phyloP scores from a whole-genome alignment of 495 filamentous ascomycete genomes.

The Friedmanniomyces endolithicus region DNA sequence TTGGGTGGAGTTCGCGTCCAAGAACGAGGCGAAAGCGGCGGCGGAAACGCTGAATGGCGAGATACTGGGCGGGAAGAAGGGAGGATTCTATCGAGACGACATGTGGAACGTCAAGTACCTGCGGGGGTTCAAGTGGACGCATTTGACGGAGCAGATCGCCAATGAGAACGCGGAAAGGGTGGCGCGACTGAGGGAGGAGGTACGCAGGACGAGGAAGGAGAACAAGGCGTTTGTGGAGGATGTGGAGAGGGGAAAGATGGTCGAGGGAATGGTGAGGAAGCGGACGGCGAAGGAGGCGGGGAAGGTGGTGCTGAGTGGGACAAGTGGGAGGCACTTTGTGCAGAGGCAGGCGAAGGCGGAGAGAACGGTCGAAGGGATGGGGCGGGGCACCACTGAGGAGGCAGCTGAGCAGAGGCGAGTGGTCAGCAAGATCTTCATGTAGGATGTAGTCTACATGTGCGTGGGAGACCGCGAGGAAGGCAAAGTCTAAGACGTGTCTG shows the following conservation, averaged over 20 bases:
- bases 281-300: constrained; percentile 52
- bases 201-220: constrained; percentile 63
- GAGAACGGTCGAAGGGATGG: no score
- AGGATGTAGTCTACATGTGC: not conserved
- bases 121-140: constrained; percentile 70
- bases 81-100: constrained; percentile 82
- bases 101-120: constrained; percentile 82
- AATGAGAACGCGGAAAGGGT: constrained; percentile 74
- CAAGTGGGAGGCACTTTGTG: constrained; percentile 51
- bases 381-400: not conserved
- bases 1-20: constrained; percentile 78
- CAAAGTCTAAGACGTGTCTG: no score
- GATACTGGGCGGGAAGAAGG: constrained; percentile 77
- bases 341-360: constrained; percentile 49
- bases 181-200: constrained; percentile 66
- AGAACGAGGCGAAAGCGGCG: constrained; percentile 66
- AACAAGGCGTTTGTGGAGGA: constrained; percentile 72
- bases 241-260: constrained; percentile 49
- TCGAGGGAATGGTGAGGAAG: constrained; percentile 30
- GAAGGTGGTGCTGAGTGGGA: constrained; percentile 44
- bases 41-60: constrained; percentile 77
- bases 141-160: constrained; percentile 56
- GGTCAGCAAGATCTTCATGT: constrained; percentile 2
- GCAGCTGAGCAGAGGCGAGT: constrained; percentile 1
- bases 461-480: no score